Evolutionary conservation across 495 filamentous ascomycete genomes (phyloP).

Genomic region (Rusavskia elegans): DNA sequence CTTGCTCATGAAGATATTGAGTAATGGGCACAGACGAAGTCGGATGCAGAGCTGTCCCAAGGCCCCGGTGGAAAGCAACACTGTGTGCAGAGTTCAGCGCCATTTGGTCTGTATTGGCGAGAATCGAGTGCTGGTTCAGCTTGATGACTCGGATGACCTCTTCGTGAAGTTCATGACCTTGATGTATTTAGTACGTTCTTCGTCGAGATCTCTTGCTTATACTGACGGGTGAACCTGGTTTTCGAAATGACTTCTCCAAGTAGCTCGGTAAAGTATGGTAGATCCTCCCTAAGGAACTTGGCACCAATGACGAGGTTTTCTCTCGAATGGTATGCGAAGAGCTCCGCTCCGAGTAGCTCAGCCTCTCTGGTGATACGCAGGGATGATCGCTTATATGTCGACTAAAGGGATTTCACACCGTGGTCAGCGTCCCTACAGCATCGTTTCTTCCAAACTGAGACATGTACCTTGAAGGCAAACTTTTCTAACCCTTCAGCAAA

Average conservation of each 20-base stretch:
- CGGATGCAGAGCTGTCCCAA: conserved; percentile 61
- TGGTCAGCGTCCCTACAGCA: no score
- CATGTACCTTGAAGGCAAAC: conserved; percentile 81
- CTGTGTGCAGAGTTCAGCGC: conserved; percentile 76
- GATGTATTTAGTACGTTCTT: conserved; percentile 2
- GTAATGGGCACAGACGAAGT: conserved; percentile 49
- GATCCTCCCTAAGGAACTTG: conserved; percentile 85
- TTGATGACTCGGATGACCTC: conserved; percentile 60
- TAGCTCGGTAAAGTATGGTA: conserved; percentile 95
- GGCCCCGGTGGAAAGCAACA: conserved; percentile 85
- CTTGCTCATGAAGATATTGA: conserved; percentile 60
- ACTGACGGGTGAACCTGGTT: conserved; percentile 74
- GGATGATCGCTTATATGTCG: conserved; percentile 68
- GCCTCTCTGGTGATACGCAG: conserved; percentile 85
- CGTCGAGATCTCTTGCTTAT: neutral
- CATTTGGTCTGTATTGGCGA: conserved; percentile 47
- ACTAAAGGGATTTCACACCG: conserved; percentile 30
- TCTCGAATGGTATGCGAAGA: conserved; percentile 70
- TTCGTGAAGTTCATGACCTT: conserved; percentile 80
- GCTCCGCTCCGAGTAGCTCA: conserved; percentile 81
- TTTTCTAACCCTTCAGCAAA: conserved; percentile 78
- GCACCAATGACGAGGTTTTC: conserved; percentile 84
- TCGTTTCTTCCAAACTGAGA: no score
- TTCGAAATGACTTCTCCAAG: conserved; percentile 77
- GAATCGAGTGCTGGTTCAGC: conserved; percentile 50